Evolutionary conservation across 2,329 filamentous ascomycete species (phyloP).

Genomic region (Ilyonectria mors-panacis): DNA sequence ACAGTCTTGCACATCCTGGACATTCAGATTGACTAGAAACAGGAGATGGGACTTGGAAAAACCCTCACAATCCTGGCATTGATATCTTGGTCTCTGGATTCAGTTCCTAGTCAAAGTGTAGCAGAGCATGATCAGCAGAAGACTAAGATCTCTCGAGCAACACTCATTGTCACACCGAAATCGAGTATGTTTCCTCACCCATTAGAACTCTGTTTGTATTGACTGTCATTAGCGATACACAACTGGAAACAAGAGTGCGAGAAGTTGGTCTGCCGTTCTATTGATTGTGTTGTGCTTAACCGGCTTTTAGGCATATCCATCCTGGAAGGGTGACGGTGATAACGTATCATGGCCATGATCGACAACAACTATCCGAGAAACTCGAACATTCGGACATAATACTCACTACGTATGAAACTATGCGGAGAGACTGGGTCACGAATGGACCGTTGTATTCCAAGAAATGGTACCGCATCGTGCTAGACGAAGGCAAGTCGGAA

Average conservation of each 20-base stretch:
- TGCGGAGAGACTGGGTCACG: constrained; percentile 46
- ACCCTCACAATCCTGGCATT: constrained; percentile 49
- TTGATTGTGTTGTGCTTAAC: not conserved
- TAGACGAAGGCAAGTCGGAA: constrained; percentile 56
- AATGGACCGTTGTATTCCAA: constrained; percentile 7
- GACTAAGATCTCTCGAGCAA: too few relatives aligned
- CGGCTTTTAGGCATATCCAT: not conserved
- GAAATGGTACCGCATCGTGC: constrained; percentile 53
- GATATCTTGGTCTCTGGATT: constrained; percentile 46
- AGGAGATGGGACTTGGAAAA: constrained; percentile 57
- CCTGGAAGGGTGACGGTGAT: not conserved
- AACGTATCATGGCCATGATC: constrained; percentile 10
- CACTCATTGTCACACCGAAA: too few relatives aligned
- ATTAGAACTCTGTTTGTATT: too few relatives aligned
- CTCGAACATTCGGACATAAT: constrained; percentile 20
- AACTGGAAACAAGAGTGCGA: not conserved
- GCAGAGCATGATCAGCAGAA: too few relatives aligned
- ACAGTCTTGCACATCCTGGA: too few relatives aligned
- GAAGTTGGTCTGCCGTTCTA: not conserved
- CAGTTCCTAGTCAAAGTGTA: constrained; percentile 13
- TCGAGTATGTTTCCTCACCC: constrained; percentile 15
- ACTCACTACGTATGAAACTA: constrained; percentile 55
- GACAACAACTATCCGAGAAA: not conserved
- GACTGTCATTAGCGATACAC: not conserved
- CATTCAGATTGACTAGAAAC: not conserved